A percentile compares a stretch with the other conserved stretches of the same genome.
Conservation (phyloP, 768 basidiomycete species). For the Tricholomella constricta region DNA sequence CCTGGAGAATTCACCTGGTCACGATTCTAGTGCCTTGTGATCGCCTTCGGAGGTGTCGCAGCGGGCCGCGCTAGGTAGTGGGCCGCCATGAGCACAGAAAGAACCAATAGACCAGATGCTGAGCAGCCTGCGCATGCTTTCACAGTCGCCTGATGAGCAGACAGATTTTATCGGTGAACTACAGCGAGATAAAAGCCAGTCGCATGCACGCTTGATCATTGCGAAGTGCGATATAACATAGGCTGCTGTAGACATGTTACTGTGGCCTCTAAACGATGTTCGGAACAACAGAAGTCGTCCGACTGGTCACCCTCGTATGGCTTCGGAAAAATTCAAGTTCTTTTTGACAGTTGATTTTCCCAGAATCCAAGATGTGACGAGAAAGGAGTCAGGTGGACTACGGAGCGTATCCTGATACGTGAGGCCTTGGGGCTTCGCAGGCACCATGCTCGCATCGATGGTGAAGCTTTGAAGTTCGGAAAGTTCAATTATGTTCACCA, state of each 20-base stretch:
- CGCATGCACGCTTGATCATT: too few relatives aligned
- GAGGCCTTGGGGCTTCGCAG: too few relatives aligned
- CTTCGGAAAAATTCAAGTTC: neutral
- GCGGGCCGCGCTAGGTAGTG: constrained; percentile 6
- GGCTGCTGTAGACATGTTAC: too few relatives aligned
- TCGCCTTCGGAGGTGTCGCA: neutral
- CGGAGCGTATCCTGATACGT: too few relatives aligned
- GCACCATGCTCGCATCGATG: too few relatives aligned
- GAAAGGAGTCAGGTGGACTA: neutral
- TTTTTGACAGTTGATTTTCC: neutral
- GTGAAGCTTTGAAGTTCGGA: too few relatives aligned
- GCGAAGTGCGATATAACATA: too few relatives aligned
- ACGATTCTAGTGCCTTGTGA: constrained; percentile 10
- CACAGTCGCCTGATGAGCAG: too few relatives aligned
- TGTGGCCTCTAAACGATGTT: neutral
- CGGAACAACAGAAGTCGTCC: constrained; percentile 2
- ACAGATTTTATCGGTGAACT: too few relatives aligned
- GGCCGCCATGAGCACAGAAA: neutral
- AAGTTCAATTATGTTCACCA: too few relatives aligned
- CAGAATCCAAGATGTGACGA: neutral
- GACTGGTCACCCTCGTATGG: neutral
- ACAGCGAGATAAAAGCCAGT: too few relatives aligned
- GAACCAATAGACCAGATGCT: neutral
- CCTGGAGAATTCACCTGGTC: neutral
- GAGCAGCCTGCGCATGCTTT: too few relatives aligned